These are phyloP conservation scores for Euphorbia pulcherrima DNA, from an alignment of 345 rosid species.

Conservation along the genomic window DNA sequence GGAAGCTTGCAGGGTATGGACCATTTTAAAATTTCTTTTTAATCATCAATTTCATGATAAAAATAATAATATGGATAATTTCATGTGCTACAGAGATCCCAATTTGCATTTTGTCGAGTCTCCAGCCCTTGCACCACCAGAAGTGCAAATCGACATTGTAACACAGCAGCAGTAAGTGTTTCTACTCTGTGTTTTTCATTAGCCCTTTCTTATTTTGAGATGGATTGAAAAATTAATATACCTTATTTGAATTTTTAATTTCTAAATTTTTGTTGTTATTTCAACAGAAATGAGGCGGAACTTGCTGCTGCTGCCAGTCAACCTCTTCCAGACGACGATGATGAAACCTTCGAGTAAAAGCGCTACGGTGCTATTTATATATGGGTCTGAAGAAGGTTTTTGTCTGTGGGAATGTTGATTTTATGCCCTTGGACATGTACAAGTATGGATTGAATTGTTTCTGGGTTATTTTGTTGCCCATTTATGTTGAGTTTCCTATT, in stretches of 20 bases:
- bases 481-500: slow-evolving; percentile 1
- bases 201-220: too few species aligned
- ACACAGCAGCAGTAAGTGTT: slow-evolving; percentile 78
- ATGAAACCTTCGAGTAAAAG: slow-evolving; percentile 57
- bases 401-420: slow-evolving; percentile 17
- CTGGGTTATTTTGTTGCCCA: slow-evolving; percentile 14
- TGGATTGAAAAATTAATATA: too few species aligned
- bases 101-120: slow-evolving; percentile 95
- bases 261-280: not conserved
- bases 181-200: not conserved
- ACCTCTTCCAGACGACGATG: slow-evolving; percentile 78
- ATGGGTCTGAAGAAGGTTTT: not conserved
- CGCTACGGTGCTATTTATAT: not conserved
- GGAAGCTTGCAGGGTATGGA: slow-evolving; percentile 49
- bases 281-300: slow-evolving; percentile 69
- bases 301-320: slow-evolving; percentile 64
- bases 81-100: slow-evolving; percentile 39
- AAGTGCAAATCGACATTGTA: slow-evolving; percentile 75
- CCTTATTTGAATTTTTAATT: not conserved
- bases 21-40: not conserved
- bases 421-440: slow-evolving; percentile 10
- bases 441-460: slow-evolving; percentile 5
- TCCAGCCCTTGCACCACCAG: slow-evolving; percentile 89
- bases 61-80: not conserved
- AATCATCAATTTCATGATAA: not conserved